These are phyloP conservation scores for Kwoniella sp. DNA, from an alignment of 768 basidiomycete species.

Conservation along the genomic window DNA sequence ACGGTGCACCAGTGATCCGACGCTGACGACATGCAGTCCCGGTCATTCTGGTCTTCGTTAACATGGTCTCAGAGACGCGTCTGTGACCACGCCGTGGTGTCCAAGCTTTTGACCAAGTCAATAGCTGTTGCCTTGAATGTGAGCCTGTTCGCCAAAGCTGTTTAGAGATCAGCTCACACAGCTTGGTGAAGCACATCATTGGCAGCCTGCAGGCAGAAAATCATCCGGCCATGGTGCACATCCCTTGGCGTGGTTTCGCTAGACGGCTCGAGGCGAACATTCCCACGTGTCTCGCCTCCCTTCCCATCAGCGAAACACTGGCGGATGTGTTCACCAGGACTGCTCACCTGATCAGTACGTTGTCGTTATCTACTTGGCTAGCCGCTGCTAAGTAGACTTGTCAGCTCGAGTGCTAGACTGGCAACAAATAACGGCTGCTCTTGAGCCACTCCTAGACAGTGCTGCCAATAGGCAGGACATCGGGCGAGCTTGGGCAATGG, in stretches of 20 bases:
- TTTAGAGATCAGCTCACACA: background rate
- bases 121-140: conserved; percentile 89
- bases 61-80: conserved; percentile 75
- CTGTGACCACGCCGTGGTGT: conserved; percentile 81
- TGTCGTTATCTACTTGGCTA: background rate
- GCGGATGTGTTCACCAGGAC: too few relatives aligned
- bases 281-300: conserved; percentile 10
- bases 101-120: conserved; percentile 80
- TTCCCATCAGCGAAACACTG: conserved; percentile 16
- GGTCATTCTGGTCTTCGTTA: conserved; percentile 77
- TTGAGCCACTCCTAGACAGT: conserved; percentile 27
- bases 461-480: conserved; percentile 14
- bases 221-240: conserved; percentile 5
- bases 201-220: conserved; percentile 13
- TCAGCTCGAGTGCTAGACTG: conserved; percentile 32
- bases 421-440: conserved; percentile 25
- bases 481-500: conserved; percentile 26
- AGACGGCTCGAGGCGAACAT: conserved; percentile 21
- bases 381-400: too few relatives aligned
- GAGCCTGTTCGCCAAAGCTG: conserved; percentile 48
- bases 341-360: conserved; percentile 35
- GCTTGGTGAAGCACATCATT: conserved; percentile 23
- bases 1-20: background rate
- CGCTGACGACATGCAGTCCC: too few relatives aligned
- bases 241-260: background rate